Conservation (phyloP, 805 yeast genomes). For the Teunomyces atbi region DNA sequence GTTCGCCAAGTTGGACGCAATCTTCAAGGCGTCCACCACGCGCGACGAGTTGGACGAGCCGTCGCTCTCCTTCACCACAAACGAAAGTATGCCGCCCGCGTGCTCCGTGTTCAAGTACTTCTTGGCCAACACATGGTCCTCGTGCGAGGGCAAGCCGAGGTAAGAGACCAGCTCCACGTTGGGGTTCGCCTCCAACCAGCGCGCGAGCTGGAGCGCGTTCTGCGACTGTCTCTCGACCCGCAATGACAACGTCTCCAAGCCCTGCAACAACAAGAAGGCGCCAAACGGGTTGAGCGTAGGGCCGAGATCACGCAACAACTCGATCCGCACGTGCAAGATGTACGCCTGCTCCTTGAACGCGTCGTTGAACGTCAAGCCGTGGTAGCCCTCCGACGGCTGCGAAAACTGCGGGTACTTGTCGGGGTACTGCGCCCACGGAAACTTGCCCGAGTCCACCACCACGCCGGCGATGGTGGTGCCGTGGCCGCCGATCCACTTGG, state of each 20-base stretch:
- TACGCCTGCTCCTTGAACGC: conserved; percentile 79
- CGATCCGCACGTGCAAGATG: conserved; percentile 77
- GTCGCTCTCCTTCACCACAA: conserved; percentile 69
- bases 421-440: conserved; percentile 86
- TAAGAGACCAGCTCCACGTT: conserved; percentile 89
- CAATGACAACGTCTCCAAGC: conserved; percentile 89
- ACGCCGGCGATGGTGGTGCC: conserved; percentile 95
- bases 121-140: conserved; percentile 76
- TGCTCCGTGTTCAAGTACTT: conserved; percentile 63
- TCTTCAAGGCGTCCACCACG: conserved; percentile 78
- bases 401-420: conserved; percentile 90
- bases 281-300: conserved; percentile 87
- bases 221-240: conserved; percentile 90
- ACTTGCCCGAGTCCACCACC: conserved; percentile 85
- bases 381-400: conserved; percentile 90
- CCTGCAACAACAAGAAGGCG: conserved; percentile 82
- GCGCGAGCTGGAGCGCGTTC: conserved; percentile 79
- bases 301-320: conserved; percentile 88
- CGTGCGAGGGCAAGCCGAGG: conserved; percentile 80
- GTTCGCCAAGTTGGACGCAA: conserved; percentile 91
- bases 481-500: conserved; percentile 98
- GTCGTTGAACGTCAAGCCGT: conserved; percentile 80
- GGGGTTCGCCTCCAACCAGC: conserved; percentile 67
- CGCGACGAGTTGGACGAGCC: conserved; percentile 63
- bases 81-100: conserved; percentile 84